A percentile compares a stretch with the other conserved stretches of the same genome.
Conservation (phyloP, 805 yeast species). For the Zygosaccharomyces kombuchaensis region DNA sequence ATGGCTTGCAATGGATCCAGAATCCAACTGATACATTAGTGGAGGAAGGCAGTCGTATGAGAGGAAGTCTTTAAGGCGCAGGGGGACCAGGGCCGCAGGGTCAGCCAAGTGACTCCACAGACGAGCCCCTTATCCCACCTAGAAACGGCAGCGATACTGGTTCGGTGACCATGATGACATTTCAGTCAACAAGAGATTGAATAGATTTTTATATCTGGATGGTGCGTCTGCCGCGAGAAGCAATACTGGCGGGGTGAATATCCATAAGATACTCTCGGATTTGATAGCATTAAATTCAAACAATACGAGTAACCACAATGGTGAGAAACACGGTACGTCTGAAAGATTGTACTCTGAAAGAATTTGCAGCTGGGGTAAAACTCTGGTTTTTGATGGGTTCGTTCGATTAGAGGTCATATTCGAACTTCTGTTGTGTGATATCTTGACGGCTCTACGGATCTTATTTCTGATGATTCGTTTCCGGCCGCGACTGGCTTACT, state of each 20-base stretch:
- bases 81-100: slow-evolving; percentile 9
- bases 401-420: slow-evolving; percentile 57
- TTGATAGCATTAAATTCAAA: slow-evolving; percentile 17
- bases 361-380: slow-evolving; percentile 52
- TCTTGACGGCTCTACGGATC: slow-evolving; percentile 39
- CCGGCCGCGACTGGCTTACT: slow-evolving; percentile 36
- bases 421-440: slow-evolving; percentile 60
- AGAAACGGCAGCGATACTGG: not conserved
- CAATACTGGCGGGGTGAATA: slow-evolving; percentile 57
- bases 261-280: slow-evolving; percentile 43
- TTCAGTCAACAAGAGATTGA: slow-evolving; percentile 45
- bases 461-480: slow-evolving; percentile 45
- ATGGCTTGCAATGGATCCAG: slow-evolving; percentile 64
- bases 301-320: slow-evolving; percentile 13
- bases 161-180: slow-evolving; percentile 40
- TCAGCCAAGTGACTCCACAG: too few species aligned
- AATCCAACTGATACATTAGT: slow-evolving; percentile 52
- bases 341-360: slow-evolving; percentile 46
- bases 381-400: slow-evolving; percentile 55
- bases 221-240: slow-evolving; percentile 66
- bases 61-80: slow-evolving; percentile 14
- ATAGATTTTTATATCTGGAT: slow-evolving; percentile 49
- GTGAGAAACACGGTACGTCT: slow-evolving; percentile 29
- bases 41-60: slow-evolving; percentile 22
- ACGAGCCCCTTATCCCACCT: too few species aligned